Base-by-base conservation (phyloP, 2,329 filamentous ascomycete species). In the Hypomyces perniciosus region DNA sequence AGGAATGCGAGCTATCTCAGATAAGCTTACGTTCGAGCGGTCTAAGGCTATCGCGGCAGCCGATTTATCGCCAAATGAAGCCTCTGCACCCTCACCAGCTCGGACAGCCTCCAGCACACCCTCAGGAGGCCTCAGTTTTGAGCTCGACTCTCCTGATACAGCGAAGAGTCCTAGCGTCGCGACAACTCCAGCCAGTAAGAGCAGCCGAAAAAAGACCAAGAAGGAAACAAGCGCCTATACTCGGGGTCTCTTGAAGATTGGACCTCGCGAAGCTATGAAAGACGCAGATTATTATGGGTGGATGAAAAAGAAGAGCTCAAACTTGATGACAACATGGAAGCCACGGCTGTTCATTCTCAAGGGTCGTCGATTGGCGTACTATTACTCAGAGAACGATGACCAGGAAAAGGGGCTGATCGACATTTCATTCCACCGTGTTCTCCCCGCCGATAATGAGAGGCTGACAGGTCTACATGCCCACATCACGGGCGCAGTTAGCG, bases 271-370 rank as follows among this genome's bases (percentile, higher is more conserved):
- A 64, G 90, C 92, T 54, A 93, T 96, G 69, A 74, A 83, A 55
- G 84, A 83, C 54, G 92, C 90, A 50, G 92, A 99, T 64, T 97
- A 96, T 67, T 92, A 86, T 62, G 93, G 93, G 1, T 99, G 93
- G 93, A 99, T 99, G 93, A 97, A 93, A 76, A 99, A 99, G 78
- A 91, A 95, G 70, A 96, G 90, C 53, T 92, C 90, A 1, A 93
- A 92, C 62, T 76, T 97, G 33, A 96, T 99, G 85, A 90, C 90
- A 2, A 96, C 91, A 2, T 99, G 93, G 93, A 99, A 97, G 65
- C 88, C 91, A 9, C 85, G 93, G 9, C 78, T 97, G n/a, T 99
- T 99, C 64, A 85, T 99, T 6, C 81, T 99, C 52, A 91, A 90
- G 62, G 93, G 93, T 30, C 84, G 92, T 47, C 85, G 93, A 4